These are phyloP conservation scores for Tardiomyces digboiensis DNA, from an alignment of 1,139 yeast species.

Conservation along the genomic window DNA sequence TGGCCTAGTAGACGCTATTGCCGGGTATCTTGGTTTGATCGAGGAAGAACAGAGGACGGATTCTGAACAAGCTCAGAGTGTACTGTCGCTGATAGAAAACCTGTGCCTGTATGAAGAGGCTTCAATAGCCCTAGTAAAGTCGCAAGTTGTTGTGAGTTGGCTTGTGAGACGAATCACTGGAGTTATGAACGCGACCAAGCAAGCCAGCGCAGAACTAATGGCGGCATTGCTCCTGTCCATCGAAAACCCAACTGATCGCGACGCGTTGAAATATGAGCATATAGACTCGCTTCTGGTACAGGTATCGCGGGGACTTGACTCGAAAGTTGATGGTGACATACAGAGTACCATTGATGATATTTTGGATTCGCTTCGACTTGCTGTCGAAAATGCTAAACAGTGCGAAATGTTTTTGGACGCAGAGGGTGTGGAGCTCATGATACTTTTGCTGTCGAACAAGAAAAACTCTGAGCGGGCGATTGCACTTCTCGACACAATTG, in stretches of 20 bases:
- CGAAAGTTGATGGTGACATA: constrained; percentile 12
- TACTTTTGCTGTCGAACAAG: constrained; percentile 15
- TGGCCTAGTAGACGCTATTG: constrained; percentile 5
- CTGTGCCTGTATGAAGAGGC: neutral
- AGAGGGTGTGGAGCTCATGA: constrained; percentile 27
- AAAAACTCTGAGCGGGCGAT: constrained; percentile 15
- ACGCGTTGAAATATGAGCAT: neutral
- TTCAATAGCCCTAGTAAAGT: neutral
- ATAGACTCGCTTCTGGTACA: neutral
- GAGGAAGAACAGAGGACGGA: constrained; percentile 5
- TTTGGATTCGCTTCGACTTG: constrained; percentile 13
- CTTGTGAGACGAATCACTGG: neutral
- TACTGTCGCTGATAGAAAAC: constrained; percentile 2
- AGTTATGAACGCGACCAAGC: neutral
- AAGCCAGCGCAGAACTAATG: neutral
- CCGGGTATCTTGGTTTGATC: constrained; percentile 9
- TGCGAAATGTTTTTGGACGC: constrained; percentile 16
- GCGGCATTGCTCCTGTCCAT: neutral
- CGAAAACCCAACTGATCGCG: neutral
- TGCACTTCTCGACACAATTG: constrained; percentile 16
- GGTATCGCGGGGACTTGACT: neutral
- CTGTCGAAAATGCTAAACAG: constrained; percentile 10
- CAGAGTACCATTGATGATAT: constrained; percentile 19
- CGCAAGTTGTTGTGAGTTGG: neutral
- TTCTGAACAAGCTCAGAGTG: constrained; percentile 1